Evolutionary conservation across 2,329 filamentous ascomycete species (phyloP).

Genomic region (Knoxdaviesia capensis): DNA sequence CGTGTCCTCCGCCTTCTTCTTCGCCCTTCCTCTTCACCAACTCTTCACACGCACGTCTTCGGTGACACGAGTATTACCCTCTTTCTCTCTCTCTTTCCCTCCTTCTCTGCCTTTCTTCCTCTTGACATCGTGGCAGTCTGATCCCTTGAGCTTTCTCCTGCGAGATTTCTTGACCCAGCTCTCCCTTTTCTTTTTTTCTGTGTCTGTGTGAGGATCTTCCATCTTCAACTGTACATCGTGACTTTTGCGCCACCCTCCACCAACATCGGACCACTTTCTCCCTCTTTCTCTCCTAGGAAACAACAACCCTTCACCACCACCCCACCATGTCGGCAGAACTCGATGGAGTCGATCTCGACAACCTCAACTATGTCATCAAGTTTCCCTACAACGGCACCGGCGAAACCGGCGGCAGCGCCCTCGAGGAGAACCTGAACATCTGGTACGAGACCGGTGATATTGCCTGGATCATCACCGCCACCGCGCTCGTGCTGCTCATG

Average conservation of each 20-base stretch:
- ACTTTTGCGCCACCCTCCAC: not conserved
- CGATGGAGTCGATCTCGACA: constrained; percentile 20
- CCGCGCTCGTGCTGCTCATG: constrained; percentile 76
- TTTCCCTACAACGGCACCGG: constrained; percentile 44
- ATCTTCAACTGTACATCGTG: not conserved
- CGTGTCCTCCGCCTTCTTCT: too few relatives aligned
- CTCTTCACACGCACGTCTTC: too few relatives aligned
- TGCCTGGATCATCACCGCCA: constrained; percentile 64
- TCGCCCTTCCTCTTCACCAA: too few relatives aligned
- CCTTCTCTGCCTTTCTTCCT: not conserved
- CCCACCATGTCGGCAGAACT: constrained; percentile 7
- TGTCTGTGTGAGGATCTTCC: not conserved
- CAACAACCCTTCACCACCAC: not conserved
- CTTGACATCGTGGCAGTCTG: too few relatives aligned
- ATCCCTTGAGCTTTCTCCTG: not conserved
- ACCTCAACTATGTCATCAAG: constrained; percentile 22
- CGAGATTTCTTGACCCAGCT: not conserved
- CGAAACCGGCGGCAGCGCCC: constrained; percentile 45
- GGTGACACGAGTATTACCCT: not conserved
- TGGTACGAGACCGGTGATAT: constrained; percentile 71
- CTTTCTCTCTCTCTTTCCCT: constrained; percentile 1
- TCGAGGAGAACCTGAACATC: constrained; percentile 51
- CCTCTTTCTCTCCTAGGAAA: not conserved
- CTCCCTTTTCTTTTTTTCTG: not conserved
- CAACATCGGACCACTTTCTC: not conserved